phyloP scores from a whole-genome alignment of 192 early-diverging fungal genomes.

The Diversispora eburnea region DNA sequence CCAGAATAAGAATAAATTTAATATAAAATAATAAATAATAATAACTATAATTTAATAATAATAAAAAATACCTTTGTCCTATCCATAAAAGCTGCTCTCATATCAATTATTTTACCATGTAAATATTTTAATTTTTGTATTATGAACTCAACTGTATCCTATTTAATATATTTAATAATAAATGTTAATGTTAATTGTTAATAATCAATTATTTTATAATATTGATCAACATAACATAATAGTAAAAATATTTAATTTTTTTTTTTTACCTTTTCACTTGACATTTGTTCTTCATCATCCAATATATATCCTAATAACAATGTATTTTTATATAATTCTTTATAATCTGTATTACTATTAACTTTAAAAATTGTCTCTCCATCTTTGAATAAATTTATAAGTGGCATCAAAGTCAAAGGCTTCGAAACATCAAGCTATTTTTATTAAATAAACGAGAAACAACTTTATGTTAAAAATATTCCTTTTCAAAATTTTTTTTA shows the following conservation, averaged over 20 bases:
- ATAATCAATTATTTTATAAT: background rate
- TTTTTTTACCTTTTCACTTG: background rate
- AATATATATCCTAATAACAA: slow-evolving; percentile 3
- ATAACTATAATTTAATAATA: background rate
- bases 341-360: slow-evolving; percentile 10
- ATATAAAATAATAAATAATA: background rate
- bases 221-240: background rate
- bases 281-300: slow-evolving; percentile 2
- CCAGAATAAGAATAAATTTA: background rate
- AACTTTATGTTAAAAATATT: background rate
- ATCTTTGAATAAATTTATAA: background rate
- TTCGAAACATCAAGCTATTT: background rate
- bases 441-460: background rate
- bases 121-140: slow-evolving; percentile 5
- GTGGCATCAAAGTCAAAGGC: background rate
- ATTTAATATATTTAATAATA: background rate
- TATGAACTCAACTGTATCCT: slow-evolving; percentile 14
- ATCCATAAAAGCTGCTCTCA: slow-evolving; percentile 22
- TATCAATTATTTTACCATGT: slow-evolving; percentile 25
- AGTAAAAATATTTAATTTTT: background rate
- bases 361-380: background rate
- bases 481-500: background rate
- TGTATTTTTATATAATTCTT: slow-evolving; percentile 6
- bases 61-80: slow-evolving; percentile 10
- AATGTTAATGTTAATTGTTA: no score